Evolutionary conservation across 768 basidiomycete species (phyloP).

Genomic region (Asterophora parasitica): DNA sequence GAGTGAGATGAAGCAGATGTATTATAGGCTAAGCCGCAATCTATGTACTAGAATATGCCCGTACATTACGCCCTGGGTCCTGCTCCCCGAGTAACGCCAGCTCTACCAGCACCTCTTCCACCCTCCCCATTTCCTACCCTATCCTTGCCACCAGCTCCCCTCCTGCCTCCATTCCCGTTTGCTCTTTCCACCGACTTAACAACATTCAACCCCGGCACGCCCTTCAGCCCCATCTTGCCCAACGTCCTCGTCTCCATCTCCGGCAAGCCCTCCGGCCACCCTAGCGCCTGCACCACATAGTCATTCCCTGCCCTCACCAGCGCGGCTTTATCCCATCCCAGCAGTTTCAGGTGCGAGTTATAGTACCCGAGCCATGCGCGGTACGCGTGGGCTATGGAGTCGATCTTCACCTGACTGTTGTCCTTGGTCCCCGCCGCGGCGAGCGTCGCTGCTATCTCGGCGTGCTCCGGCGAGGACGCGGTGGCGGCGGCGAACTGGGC

Average conservation of each 20-base stretch:
- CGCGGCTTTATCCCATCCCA: constrained; percentile 34
- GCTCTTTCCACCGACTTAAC: not conserved
- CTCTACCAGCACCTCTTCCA: not conserved
- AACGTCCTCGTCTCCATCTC: constrained; percentile 38
- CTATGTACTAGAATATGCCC: too few relatives aligned
- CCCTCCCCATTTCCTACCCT: constrained; percentile 3
- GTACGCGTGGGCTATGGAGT: constrained; percentile 48
- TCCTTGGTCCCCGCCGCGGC: too few relatives aligned
- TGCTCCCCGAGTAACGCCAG: too few relatives aligned
- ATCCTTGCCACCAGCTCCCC: constrained; percentile 3
- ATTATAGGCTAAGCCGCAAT: too few relatives aligned
- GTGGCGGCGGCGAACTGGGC: constrained; percentile 19
- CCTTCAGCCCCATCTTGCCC: constrained; percentile 47
- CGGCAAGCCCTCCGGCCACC: constrained; percentile 29
- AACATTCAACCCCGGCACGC: constrained; percentile 26
- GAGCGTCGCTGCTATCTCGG: too few relatives aligned
- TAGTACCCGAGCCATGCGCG: constrained; percentile 57
- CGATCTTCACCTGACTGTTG: constrained; percentile 24
- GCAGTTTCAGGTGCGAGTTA: constrained; percentile 30
- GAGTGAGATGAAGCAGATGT: too few relatives aligned
- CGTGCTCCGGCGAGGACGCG: not conserved
- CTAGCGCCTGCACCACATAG: constrained; percentile 31
- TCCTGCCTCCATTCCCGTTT: not conserved
- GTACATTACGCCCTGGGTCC: too few relatives aligned
- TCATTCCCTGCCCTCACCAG: constrained; percentile 37